A percentile compares a stretch with the other conserved stretches of the same genome.
Evolutionary conservation across 345 rosid genomes (phyloP).

Genomic region (Sisymbrium altissimum): DNA sequence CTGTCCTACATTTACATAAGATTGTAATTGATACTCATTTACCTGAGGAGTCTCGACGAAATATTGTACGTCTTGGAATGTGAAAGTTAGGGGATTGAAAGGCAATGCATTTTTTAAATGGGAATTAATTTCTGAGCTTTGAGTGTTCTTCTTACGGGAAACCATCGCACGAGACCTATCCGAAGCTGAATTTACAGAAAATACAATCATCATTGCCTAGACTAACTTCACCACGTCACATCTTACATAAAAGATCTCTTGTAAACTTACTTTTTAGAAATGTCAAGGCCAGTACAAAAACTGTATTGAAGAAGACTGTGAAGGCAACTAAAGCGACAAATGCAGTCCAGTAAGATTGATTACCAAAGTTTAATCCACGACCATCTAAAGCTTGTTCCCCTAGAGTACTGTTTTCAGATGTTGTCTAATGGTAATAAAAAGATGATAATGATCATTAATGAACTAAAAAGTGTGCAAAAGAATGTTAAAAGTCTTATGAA

Average conservation of each 20-base stretch:
- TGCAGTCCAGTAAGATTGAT: slow-evolving; percentile 47
- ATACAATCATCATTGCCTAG: neutral
- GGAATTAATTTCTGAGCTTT: neutral
- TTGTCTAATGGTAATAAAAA: slow-evolving; percentile 19
- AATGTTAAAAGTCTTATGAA: neutral
- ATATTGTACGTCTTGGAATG: slow-evolving; percentile 63
- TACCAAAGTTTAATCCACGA: slow-evolving; percentile 51
- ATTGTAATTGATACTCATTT: neutral
- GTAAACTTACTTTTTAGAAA: slow-evolving; percentile 49
- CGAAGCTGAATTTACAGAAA: slow-evolving; percentile 5
- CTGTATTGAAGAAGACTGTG: slow-evolving; percentile 47
- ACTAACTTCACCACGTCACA: neutral
- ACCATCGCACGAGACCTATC: slow-evolving; percentile 18
- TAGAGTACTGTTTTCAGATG: slow-evolving; percentile 29
- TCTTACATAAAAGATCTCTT: neutral
- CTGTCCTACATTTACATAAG: no score
- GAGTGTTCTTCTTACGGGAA: slow-evolving; percentile 7
- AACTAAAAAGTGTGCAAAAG: neutral
- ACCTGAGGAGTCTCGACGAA: slow-evolving; percentile 50
- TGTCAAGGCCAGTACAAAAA: slow-evolving; percentile 48
- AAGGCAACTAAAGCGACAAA: slow-evolving; percentile 53
- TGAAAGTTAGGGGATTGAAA: slow-evolving; percentile 50
- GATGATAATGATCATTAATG: neutral
- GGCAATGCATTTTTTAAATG: slow-evolving; percentile 42
- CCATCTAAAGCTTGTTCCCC: slow-evolving; percentile 45